phyloP scores from a whole-genome alignment of 2,329 filamentous ascomycete genomes.

The Fusarium praegraminearum region DNA sequence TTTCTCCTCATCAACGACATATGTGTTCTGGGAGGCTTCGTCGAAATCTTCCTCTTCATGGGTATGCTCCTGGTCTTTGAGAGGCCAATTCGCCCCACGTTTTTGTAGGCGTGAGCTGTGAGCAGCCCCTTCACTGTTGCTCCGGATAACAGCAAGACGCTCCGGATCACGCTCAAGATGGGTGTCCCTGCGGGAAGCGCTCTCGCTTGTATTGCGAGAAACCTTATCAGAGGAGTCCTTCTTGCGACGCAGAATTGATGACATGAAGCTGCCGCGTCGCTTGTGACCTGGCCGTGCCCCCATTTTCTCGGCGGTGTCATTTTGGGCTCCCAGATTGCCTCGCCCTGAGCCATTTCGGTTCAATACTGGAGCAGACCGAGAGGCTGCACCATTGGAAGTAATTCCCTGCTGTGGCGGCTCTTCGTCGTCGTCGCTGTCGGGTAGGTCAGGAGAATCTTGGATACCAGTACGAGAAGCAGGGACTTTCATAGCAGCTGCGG shows the following conservation, averaged over 20 bases:
- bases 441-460: conserved; percentile 68
- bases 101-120: conserved; percentile 46
- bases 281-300: conserved; percentile 49
- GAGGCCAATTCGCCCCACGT: conserved; percentile 52
- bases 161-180: conserved; percentile 69
- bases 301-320: conserved; percentile 35
- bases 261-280: conserved; percentile 65
- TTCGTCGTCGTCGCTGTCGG: conserved; percentile 68
- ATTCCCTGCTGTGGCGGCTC: conserved; percentile 35
- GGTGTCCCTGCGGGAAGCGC: conserved; percentile 71
- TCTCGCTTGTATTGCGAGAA: conserved; percentile 66
- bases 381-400: conserved; percentile 27
- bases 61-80: conserved; percentile 51
- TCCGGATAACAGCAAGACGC: conserved; percentile 63
- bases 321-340: conserved; percentile 49
- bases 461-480: conserved; percentile 59
- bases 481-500: conserved; percentile 54
- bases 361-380: conserved; percentile 48
- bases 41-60: conserved; percentile 48
- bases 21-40: conserved; percentile 44
- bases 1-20: conserved; percentile 43
- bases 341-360: conserved; percentile 59
- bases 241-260: conserved; percentile 73
- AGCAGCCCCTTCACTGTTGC: conserved; percentile 49
- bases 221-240: conserved; percentile 64